Evolutionary conservation across 208 protist species (phyloP).

Genomic region (Endotrypanum monterogeii): DNA sequence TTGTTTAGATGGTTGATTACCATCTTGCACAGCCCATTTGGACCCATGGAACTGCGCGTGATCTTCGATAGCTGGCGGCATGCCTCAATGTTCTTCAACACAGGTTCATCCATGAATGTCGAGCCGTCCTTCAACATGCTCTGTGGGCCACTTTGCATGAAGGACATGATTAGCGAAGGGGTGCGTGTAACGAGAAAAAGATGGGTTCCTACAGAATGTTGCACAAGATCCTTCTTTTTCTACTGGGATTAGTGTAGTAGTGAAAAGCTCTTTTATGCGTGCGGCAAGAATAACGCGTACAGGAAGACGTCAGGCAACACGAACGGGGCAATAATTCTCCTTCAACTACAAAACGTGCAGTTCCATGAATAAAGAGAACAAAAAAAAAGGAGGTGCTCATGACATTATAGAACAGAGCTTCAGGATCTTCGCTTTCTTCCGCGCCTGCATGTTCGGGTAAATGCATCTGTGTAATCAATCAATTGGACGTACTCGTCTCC

Average conservation of each 20-base stretch:
- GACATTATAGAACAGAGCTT: background rate
- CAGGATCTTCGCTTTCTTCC: background rate
- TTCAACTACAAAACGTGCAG: background rate
- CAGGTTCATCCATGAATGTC: conserved; percentile 95
- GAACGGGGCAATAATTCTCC: background rate
- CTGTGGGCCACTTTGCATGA: conserved; percentile 88
- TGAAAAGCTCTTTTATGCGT: conserved; percentile 8
- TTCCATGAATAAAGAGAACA: conserved; percentile 1
- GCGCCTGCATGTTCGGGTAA: background rate
- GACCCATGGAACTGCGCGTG: conserved; percentile 98
- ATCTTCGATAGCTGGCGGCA: conserved; percentile 97
- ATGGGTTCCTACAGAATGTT: background rate
- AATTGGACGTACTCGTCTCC: no score
- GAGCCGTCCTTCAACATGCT: conserved; percentile 93
- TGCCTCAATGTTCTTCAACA: conserved; percentile 98
- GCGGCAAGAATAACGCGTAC: background rate
- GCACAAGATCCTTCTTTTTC: background rate
- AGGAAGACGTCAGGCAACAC: background rate
- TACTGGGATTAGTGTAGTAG: conserved; percentile 5
- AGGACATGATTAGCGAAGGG: conserved; percentile 74
- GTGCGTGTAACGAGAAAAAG: background rate
- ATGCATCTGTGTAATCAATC: no score
- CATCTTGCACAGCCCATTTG: conserved; percentile 99
- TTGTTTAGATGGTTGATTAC: conserved; percentile 99
- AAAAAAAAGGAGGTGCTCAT: background rate